phyloP scores from a whole-genome alignment of 2,329 filamentous ascomycete species.

The Fusarium gaditjirri region DNA sequence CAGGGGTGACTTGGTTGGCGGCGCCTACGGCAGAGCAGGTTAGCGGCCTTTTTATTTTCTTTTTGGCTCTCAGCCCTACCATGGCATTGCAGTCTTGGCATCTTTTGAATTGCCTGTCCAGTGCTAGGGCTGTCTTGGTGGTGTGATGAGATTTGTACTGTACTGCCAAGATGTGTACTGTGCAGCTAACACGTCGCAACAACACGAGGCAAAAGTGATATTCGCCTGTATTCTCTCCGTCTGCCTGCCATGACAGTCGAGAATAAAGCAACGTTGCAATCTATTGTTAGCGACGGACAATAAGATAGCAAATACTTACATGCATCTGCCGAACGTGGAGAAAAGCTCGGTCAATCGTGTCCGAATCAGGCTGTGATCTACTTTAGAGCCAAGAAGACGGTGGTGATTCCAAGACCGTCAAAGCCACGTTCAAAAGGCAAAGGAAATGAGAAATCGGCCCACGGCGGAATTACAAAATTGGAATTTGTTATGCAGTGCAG shows the following conservation, averaged over 20 bases:
- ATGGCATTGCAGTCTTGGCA: constrained; percentile 12
- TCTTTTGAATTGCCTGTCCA: constrained; percentile 13
- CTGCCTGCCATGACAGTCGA: not conserved
- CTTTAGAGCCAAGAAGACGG: not conserved
- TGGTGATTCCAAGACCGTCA: constrained; percentile 2
- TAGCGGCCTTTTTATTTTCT: constrained; percentile 16
- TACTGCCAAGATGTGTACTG: not conserved
- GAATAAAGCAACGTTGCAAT: constrained; percentile 13
- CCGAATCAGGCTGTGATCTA: constrained; percentile 20
- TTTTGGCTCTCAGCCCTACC: constrained; percentile 23
- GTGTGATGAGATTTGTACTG: constrained; percentile 4
- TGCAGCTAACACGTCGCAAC: not conserved
- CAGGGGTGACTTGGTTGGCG: not conserved
- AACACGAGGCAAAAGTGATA: not conserved
- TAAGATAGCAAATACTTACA: constrained; percentile 13
- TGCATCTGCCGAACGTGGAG: constrained; percentile 31
- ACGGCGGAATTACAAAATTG: not conserved
- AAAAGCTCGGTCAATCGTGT: constrained; percentile 22
- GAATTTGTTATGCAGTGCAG: not conserved
- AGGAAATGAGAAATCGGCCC: constrained; percentile 20
- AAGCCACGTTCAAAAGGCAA: constrained; percentile 8
- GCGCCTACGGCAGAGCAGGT: not conserved
- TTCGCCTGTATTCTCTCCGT: not conserved
- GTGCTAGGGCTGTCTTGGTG: constrained; percentile 15
- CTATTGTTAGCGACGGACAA: not conserved